Percentiles rank a stretch among this genome's conserved stretches.
Conservation (phyloP, 768 basidiomycete genomes). For the Kwoniella sp. region DNA sequence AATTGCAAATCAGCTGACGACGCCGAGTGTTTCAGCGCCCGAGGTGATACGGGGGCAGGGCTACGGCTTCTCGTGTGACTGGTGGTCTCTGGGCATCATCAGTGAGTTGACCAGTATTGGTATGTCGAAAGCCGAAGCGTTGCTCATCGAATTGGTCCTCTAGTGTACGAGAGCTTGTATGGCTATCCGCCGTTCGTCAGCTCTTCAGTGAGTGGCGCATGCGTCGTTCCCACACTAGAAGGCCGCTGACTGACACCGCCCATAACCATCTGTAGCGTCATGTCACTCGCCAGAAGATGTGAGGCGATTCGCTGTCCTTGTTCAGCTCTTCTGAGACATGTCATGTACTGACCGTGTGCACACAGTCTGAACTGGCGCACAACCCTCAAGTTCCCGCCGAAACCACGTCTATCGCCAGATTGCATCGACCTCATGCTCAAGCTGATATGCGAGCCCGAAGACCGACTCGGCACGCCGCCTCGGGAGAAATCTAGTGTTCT, state of each 20-base stretch:
- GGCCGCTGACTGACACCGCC: slow-evolving; percentile 9
- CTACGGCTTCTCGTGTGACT: slow-evolving; percentile 92
- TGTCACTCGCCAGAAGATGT: slow-evolving; percentile 92
- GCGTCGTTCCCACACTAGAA: neutral
- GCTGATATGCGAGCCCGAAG: slow-evolving; percentile 92
- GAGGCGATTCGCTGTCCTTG: slow-evolving; percentile 11
- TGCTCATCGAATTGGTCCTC: neutral
- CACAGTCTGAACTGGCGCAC: slow-evolving; percentile 80
- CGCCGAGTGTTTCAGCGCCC: slow-evolving; percentile 40
- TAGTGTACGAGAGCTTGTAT: slow-evolving; percentile 87
- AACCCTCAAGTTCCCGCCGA: slow-evolving; percentile 80
- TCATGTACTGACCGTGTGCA: neutral
- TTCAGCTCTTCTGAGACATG: neutral
- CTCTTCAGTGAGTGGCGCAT: slow-evolving; percentile 69
- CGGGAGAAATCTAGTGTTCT: slow-evolving; percentile 56
- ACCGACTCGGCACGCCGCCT: slow-evolving; percentile 64
- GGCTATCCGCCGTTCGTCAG: slow-evolving; percentile 96
- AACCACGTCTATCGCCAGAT: slow-evolving; percentile 81
- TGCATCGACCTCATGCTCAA: slow-evolving; percentile 84
- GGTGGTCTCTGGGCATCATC: slow-evolving; percentile 98
- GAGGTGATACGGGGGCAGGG: slow-evolving; percentile 62
- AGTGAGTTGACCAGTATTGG: slow-evolving; percentile 54
- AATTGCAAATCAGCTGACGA: slow-evolving; percentile 63
- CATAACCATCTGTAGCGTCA: slow-evolving; percentile 63
- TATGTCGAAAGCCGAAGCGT: neutral